Base-by-base conservation (phyloP, 805 yeast species). In the Ogataea populi-albae region DNA sequence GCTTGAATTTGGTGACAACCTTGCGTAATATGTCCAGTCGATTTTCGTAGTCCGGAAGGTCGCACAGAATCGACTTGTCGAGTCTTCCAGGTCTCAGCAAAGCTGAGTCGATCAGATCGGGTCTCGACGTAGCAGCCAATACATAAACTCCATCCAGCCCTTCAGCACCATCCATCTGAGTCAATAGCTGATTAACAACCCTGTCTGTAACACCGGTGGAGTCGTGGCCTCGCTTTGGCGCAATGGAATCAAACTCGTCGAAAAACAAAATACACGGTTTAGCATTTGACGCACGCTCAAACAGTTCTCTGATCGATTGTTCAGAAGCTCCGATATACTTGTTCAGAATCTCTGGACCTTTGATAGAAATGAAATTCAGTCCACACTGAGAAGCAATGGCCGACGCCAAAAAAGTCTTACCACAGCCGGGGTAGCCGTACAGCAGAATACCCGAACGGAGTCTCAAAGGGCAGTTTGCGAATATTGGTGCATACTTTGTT, bases 91-190 rank as follows among this genome's bases (percentile, higher is more conserved):
- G 98, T 60, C 98, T 79, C 40, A 93, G 64, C 37, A 93, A 69
- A 0, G 98, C 98, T 3, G 96, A 82, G 58, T 93, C 98, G 46
- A 93, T 89, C 48, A 93, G 70, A 54, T 93, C 98, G 0, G 98
- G 98, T 50, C 98, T 72, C 50, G 93, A 81, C 0, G 98, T 93
- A 1, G 98, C 98, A 0, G 98, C 98, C 17, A 93, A 68, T 0
- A 93, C 96, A 56, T 93, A 91, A 2, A 93, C 98, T 3, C 98
- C 97, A 51, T 89, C 97, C 19, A 89, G 67, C 0, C 98, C 97
- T 59, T 93, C 98, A 1, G 98, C 98, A 65, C 98, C 98, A 61
- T 93, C 98, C 96, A 93, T 89, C 57, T 93, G 97, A 0, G 98
- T 93, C 51, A 93, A 73, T 77, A 93, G 76, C 57, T 93, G 98